A percentile compares a stretch with the other conserved stretches of the same genome.
phyloP scores from a whole-genome alignment of 352 stramenopile genomes.

The Phytophthora syringae region DNA sequence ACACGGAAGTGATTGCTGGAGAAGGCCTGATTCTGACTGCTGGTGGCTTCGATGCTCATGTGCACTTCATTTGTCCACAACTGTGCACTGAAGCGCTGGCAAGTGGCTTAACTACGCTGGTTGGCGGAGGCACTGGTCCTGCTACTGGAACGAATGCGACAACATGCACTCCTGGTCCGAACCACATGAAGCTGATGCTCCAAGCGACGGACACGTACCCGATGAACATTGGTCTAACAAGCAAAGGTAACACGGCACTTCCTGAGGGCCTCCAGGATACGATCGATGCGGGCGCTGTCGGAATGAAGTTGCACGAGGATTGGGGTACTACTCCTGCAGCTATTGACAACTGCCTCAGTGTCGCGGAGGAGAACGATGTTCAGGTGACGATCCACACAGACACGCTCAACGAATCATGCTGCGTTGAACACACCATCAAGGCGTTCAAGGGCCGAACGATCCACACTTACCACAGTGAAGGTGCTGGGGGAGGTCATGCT shows the following conservation, averaged over 20 bases:
- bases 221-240: constrained; percentile 98
- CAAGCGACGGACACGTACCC: constrained; percentile 92
- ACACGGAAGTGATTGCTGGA: constrained; percentile 96
- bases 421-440: constrained; percentile 95
- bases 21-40: constrained; percentile 97
- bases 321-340: constrained; percentile 96
- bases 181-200: constrained; percentile 97
- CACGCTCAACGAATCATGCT: constrained; percentile 97
- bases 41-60: constrained; percentile 95
- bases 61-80: constrained; percentile 97
- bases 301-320: constrained; percentile 98
- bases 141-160: constrained; percentile 95
- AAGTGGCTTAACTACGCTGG: constrained; percentile 93
- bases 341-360: constrained; percentile 93
- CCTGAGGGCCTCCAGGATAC: constrained; percentile 89
- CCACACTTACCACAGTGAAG: constrained; percentile 97
- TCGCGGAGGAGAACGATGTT: constrained; percentile 93
- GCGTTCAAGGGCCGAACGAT: constrained; percentile 97
- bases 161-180: constrained; percentile 96
- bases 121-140: constrained; percentile 92
- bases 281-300: constrained; percentile 91
- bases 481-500: constrained; percentile 93
- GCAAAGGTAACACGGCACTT: constrained; percentile 95
- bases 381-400: constrained; percentile 98
- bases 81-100: constrained; percentile 94